A percentile compares a stretch with the other conserved stretches of the same genome.
These are phyloP conservation scores for Fusarium pilosicola DNA, from an alignment of 2,329 filamentous ascomycete genomes.

Conservation along the genomic window DNA sequence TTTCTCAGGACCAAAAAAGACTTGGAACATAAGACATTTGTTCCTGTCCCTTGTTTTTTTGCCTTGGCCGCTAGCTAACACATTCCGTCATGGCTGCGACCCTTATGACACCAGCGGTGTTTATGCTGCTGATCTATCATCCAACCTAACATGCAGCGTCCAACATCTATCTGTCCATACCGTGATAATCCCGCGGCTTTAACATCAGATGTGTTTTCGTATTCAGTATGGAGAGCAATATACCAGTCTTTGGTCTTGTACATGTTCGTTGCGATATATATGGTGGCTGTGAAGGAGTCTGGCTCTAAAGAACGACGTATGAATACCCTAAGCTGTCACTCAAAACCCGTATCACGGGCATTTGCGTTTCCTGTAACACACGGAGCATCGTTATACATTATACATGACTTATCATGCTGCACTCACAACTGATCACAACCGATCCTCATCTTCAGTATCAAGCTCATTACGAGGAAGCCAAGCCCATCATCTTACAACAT, in stretches of 20 bases:
- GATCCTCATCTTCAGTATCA: background rate
- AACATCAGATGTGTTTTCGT: background rate
- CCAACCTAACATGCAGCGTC: background rate
- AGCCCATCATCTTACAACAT: background rate
- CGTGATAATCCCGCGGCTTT: background rate
- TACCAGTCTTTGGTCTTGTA: background rate
- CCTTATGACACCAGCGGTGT: slow-evolving; percentile 23
- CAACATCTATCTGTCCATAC: background rate
- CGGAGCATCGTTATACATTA: background rate
- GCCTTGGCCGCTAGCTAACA: slow-evolving; percentile 27
- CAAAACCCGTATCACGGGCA: background rate
- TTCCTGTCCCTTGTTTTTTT: slow-evolving; percentile 8
- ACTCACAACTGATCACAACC: background rate
- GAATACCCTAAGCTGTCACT: background rate
- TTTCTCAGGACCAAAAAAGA: too few species aligned
- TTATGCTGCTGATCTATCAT: slow-evolving; percentile 2
- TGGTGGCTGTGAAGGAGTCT: background rate
- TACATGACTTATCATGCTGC: background rate
- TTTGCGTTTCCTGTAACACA: background rate
- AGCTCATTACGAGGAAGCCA: background rate
- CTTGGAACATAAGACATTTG: too few species aligned
- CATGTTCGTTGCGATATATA: background rate
- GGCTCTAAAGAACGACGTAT: background rate
- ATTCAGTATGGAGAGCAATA: background rate
- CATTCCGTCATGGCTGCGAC: slow-evolving; percentile 28